Evolutionary conservation across 2,329 filamentous ascomycete genomes (phyloP), one percentile per base, ranked within the genome.

Genomic region (Penicillium sp.): DNA sequence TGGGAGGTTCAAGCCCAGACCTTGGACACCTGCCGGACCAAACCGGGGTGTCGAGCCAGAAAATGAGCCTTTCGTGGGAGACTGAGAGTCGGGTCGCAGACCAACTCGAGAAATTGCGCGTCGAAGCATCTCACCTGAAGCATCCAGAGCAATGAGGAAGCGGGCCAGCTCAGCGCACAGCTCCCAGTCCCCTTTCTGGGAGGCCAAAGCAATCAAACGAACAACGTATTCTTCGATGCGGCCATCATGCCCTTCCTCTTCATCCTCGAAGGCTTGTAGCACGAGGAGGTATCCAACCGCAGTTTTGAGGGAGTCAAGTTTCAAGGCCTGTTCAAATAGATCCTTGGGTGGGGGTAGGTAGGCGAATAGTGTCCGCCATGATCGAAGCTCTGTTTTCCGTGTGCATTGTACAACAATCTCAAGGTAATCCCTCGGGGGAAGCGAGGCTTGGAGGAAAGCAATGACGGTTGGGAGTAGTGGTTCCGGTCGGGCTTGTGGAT

Each of bases 341-440:
- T 94, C 89, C 66, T 91, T 88, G 4, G 93, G 90, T 1, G 93
- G 90, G 0, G 94, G 94, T 1, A 99, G 81, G 67, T 97, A 91
- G 5, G 87, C 86, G 72, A 99, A 99, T 1, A 99, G 80, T 0
- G 94, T 97, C 57, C 89, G 87, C 94, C 94, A 99, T 53, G 91
- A 96, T 37, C 93, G 86, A 8, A 96, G 86, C 70, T 99, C 94
- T 0, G 94, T 99, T 75, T 99, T 99, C 52, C 94, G 88, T 1
- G 94, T 97, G 75, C 94, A 99, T 75, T 96, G 94, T 19, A 99
- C 88, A 25, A 99, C 88, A 55, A 97, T 94, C 67, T 97, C 93
- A 16, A 97, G 85, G 68, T 97, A 99, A 55, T 91, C 68, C 11
- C 70, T 69, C 0, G 69, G 85, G 53, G 87, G 88, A 73, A 91